phyloP scores from a whole-genome alignment of 306 rosid genomes.

The Sphenostylis stenocarpa region DNA sequence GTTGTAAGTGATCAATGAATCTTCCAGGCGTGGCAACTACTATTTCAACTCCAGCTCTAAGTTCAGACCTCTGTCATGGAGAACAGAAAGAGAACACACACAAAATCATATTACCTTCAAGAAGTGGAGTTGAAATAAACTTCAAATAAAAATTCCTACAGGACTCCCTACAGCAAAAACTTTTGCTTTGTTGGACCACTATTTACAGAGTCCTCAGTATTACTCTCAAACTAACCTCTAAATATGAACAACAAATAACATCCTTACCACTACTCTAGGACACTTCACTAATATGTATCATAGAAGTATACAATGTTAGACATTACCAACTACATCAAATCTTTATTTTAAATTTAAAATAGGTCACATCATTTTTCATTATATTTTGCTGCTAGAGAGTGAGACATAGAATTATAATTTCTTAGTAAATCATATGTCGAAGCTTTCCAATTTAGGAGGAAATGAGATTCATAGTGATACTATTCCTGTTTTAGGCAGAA shows the following conservation, averaged over 20 bases:
- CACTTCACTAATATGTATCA: neutral
- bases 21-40: conserved; percentile 94
- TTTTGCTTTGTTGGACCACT: neutral
- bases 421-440: neutral
- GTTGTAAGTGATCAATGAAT: conserved; percentile 86
- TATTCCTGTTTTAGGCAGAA: neutral
- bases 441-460: neutral
- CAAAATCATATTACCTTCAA: neutral
- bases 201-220: neutral
- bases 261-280: neutral
- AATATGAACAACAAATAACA: neutral
- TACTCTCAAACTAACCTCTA: neutral
- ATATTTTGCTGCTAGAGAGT: neutral
- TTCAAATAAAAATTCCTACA: neutral
- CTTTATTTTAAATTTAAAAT: neutral
- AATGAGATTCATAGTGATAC: neutral
- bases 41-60: conserved; percentile 76
- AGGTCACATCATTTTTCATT: neutral
- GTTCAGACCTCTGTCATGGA: conserved; percentile 70
- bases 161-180: neutral
- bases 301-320: neutral
- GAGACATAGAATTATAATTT: neutral
- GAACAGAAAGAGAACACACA: no score
- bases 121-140: neutral
- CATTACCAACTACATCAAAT: neutral